Base-by-base conservation (phyloP, 2,329 filamentous ascomycete genomes). In the Coniochaeta sp. region DNA sequence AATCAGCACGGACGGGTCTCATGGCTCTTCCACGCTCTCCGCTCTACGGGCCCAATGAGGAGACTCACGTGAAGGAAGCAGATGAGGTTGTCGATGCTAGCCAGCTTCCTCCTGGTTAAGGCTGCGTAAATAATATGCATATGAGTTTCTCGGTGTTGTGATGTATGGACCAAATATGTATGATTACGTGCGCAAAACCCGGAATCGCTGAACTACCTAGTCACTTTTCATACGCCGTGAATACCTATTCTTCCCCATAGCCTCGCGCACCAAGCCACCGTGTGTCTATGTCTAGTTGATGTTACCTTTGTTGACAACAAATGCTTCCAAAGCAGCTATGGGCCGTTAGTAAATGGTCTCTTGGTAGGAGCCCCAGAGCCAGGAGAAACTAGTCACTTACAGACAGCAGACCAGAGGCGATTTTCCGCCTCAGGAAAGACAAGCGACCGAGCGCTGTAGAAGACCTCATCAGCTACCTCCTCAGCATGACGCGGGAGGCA, bases 371-470 rank as follows among this genome's bases (percentile, higher is more conserved):
- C 26, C 31, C 28, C 6, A 44, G 24, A 4, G 47, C 22, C 16
- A 22, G 28, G 24, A 38, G 24, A 28, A 17, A 52, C 26, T 14
- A n/a, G 31, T 24, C 16, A 54, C 43, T 19, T 76, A 87, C 87
- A 79, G 68, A 96, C 86, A 52, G 92, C 93, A 65, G 91, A 89
- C 90, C 92, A 99, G 38, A 99, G 74, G 65, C 95, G 86, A 72
- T 99, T 99, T 77, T 98, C 93, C 0, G 91, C 95, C 75, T 99
- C 95, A 1, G 85, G 86, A 77, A 97, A 99, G 4, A 98, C 95
- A 28, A 99, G 78, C 43, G 90, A 96, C 69, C 89, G 83, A 0
- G 85, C 81, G 56, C 90, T 87, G 74, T 98, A 97, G 71, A 99
- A 98, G 1, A 99, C 93, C 70, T 95, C 92, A 69, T 99, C 93